Conservation (phyloP, 345 rosid species). For the Kernera saxatilis region DNA sequence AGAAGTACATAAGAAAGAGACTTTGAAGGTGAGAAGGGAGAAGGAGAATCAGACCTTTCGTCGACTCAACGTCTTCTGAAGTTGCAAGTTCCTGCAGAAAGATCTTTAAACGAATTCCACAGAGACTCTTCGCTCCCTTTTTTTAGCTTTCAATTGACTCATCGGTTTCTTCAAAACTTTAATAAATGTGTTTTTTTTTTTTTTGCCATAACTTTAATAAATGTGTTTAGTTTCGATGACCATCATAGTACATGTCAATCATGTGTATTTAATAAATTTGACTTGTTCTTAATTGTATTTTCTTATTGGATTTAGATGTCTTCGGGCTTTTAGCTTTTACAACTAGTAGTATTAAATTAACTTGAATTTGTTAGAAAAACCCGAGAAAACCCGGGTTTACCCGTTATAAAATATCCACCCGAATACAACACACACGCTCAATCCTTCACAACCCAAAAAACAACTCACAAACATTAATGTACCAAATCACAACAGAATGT, state of each 20-base stretch:
- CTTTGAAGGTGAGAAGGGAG: background rate
- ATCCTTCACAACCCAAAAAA: background rate
- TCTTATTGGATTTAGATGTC: too few species aligned
- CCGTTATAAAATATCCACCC: too few species aligned
- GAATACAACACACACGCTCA: background rate
- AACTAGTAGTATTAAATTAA: too few species aligned
- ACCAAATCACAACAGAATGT: background rate
- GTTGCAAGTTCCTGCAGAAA: background rate
- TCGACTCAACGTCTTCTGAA: background rate
- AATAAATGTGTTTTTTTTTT: too few species aligned
- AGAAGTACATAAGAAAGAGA: background rate
- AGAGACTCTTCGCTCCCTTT: slow-evolving; percentile 7
- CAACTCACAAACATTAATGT: background rate
- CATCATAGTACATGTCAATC: background rate
- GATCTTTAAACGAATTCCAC: background rate
- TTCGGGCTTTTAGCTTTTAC: too few species aligned
- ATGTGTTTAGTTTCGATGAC: background rate
- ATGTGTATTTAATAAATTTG: too few species aligned
- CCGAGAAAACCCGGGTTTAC: too few species aligned
- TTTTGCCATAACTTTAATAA: too few species aligned
- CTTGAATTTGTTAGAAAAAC: too few species aligned
- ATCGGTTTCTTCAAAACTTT: slow-evolving; percentile 1
- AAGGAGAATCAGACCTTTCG: background rate
- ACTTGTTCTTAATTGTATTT: too few species aligned
- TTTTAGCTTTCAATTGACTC: background rate